phyloP scores from a whole-genome alignment of 805 yeast species.

The Yarrowia phangngaensis region DNA sequence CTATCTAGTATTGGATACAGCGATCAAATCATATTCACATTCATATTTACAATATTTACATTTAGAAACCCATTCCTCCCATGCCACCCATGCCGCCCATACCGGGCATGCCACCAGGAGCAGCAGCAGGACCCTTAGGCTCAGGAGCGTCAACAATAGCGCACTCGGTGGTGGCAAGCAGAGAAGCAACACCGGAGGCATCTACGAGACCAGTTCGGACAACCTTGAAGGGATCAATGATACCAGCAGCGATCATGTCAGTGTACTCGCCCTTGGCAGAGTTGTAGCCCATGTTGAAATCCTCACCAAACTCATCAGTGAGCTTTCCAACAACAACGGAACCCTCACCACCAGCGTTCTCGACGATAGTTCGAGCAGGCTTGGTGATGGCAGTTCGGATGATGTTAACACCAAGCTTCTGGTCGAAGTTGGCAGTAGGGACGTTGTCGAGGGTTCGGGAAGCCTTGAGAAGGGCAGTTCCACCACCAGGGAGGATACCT shows the following conservation, averaged over 20 bases:
- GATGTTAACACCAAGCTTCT: constrained; percentile 90
- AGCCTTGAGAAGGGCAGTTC: constrained; percentile 95
- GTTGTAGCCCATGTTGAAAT: constrained; percentile 88
- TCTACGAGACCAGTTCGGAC: constrained; percentile 93
- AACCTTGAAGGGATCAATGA: constrained; percentile 97
- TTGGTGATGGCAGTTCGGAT: constrained; percentile 88
- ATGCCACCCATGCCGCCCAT: constrained; percentile 44
- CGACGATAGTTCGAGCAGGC: constrained; percentile 94
- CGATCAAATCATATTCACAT: neutral
- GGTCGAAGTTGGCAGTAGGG: constrained; percentile 85
- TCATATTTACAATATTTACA: constrained; percentile 25
- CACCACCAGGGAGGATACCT: constrained; percentile 99
- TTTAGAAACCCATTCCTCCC: constrained; percentile 41
- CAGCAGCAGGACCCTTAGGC: constrained; percentile 53
- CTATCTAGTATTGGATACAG: neutral
- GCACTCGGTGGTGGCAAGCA: constrained; percentile 97
- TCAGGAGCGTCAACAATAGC: constrained; percentile 93
- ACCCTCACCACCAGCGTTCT: constrained; percentile 97
- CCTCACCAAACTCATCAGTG: constrained; percentile 50
- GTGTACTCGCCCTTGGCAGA: constrained; percentile 89
- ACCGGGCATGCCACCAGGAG: constrained; percentile 67
- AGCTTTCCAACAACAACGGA: constrained; percentile 93
- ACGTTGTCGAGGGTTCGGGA: constrained; percentile 67
- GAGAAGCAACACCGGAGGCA: constrained; percentile 95
- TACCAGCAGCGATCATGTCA: constrained; percentile 95